phyloP scores from a whole-genome alignment of 345 rosid genomes.

The Lenwebbia sp. region DNA sequence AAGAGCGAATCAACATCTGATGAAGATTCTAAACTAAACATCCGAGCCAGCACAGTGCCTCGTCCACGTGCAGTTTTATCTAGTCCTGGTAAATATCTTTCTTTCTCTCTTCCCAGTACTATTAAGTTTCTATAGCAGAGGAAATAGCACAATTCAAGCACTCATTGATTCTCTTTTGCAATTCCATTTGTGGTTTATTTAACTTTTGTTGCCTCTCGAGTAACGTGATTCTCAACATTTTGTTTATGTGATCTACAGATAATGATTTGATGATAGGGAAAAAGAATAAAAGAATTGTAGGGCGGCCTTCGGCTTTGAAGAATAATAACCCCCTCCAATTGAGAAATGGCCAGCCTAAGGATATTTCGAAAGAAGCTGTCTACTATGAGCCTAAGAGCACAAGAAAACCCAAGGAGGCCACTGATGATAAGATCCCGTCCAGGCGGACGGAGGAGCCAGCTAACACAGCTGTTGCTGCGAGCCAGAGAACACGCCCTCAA shows the following conservation, averaged over 20 bases:
- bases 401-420: constrained; percentile 6
- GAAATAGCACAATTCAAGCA: background rate
- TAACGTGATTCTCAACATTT: background rate
- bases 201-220: background rate
- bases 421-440: constrained; percentile 4
- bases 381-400: constrained; percentile 1
- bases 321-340: constrained; percentile 12
- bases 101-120: background rate
- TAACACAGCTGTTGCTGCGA: background rate
- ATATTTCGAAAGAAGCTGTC: background rate
- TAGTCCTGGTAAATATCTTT: constrained; percentile 38
- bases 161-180: background rate
- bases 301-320: constrained; percentile 11
- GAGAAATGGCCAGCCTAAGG: constrained; percentile 19
- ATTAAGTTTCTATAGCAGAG: background rate
- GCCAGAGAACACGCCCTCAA: background rate
- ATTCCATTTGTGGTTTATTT: background rate
- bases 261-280: constrained; percentile 46
- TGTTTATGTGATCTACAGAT: constrained; percentile 10
- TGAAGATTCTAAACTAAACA: constrained; percentile 28
- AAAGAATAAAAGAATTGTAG: constrained; percentile 18
- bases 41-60: constrained; percentile 31
- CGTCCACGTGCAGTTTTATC: constrained; percentile 71
- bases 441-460: constrained; percentile 11
- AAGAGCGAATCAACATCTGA: constrained; percentile 8